Conservation (phyloP, 345 rosid species). For the Draba incana region DNA sequence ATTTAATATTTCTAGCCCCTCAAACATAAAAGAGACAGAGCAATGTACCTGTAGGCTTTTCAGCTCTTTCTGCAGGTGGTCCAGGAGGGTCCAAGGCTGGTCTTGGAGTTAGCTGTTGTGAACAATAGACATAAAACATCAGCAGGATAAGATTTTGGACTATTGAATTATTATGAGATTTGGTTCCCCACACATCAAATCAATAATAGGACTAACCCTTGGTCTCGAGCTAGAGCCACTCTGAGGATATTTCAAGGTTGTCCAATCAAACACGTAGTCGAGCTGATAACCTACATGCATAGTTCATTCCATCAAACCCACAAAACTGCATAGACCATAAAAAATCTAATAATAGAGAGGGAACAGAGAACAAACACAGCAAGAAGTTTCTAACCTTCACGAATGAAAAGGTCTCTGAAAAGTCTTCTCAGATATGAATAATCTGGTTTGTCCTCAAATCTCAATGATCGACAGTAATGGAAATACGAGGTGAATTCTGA, state of each 20-base stretch:
- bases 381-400: slow-evolving; percentile 64
- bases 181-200: slow-evolving; percentile 11
- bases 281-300: slow-evolving; percentile 75
- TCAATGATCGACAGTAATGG: slow-evolving; percentile 91
- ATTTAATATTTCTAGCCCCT: background rate
- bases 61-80: slow-evolving; percentile 70
- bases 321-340: background rate
- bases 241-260: slow-evolving; percentile 85
- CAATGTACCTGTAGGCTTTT: slow-evolving; percentile 71
- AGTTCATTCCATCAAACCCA: slow-evolving; percentile 26
- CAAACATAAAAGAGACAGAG: slow-evolving; percentile 18
- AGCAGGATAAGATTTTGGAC: slow-evolving; percentile 10
- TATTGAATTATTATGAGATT: slow-evolving; percentile 1
- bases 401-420: slow-evolving; percentile 88
- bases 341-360: background rate
- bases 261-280: slow-evolving; percentile 97
- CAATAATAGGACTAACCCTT: slow-evolving; percentile 53
- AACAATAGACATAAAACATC: slow-evolving; percentile 14
- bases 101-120: slow-evolving; percentile 57
- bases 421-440: slow-evolving; percentile 93
- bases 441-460: slow-evolving; percentile 97
- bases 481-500: slow-evolving; percentile 94
- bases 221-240: slow-evolving; percentile 75
- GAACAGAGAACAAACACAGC: background rate
- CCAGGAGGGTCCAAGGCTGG: slow-evolving; percentile 63